Evolutionary conservation across 2,329 filamentous ascomycete genomes (phyloP), one percentile per base, ranked within the genome.

Genomic region (Fusarium lateritium): DNA sequence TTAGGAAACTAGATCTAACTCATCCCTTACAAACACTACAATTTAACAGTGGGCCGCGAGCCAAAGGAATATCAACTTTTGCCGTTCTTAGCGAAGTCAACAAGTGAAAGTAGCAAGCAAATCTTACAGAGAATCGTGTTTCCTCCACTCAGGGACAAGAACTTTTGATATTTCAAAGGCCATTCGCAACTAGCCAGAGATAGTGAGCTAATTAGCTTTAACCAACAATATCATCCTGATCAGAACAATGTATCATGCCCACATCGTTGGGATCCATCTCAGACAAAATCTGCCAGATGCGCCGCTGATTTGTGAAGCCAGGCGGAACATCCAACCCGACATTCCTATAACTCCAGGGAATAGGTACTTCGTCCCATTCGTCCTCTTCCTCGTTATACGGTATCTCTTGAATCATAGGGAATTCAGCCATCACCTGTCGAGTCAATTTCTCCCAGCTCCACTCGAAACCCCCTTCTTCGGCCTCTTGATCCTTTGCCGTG

Each of bases 371-470:
- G 4, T 36, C 21, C 5, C n/a, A 38, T 5, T 24, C 24, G 28
- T n/a, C 17, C 5, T 15, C 22, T 5, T 19, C 24, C 5, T n/a
- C n/a, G 11, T 47, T 19, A 17, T 19, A 8, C n/a, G 11, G 15
- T 22, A 5, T 26, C 6, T 21, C 21, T 19, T 31, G 39, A 4
- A 34, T 28, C 24, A 24, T 24, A 6, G 44, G 21, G 14, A 40
- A 21, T 19, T 33, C 26, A 3, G 34, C 19, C 26, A 56, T 22
- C 7, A 49, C 9, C 4, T 17, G 24, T n/a, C 33, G 11, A 7
- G n/a, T 22, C 4, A 55, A 33, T n/a, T 39, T 55, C 31, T 55
- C 52, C 43, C 52, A 56, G 26, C 49, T 50, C 53, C 53, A 49
- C 33, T 40, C 33, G 3, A 56, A 56, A 15, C 5, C n/a, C 10